phyloP scores from a whole-genome alignment of 768 basidiomycete species.

The Leucocoprinus sp. region DNA sequence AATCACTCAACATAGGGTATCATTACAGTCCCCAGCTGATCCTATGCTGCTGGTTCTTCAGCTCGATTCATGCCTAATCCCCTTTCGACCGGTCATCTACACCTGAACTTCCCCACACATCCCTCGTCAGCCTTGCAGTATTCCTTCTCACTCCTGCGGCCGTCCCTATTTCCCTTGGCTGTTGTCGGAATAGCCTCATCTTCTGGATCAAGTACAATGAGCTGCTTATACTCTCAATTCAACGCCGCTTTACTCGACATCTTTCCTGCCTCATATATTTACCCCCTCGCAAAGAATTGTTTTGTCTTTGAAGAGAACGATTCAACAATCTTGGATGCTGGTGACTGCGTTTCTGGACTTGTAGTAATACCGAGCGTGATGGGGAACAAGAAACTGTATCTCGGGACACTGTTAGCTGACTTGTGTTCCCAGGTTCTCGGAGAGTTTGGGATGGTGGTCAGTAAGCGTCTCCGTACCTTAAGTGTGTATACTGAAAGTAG shows the following conservation, averaged over 20 bases:
- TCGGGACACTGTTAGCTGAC: conserved; percentile 84
- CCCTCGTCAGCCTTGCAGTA: conserved; percentile 63
- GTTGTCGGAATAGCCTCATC: conserved; percentile 82
- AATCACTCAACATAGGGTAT: conserved; percentile 13
- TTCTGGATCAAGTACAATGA: conserved; percentile 43
- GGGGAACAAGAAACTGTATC: conserved; percentile 81
- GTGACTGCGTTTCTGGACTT: conserved; percentile 51
- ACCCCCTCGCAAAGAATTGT: conserved; percentile 74
- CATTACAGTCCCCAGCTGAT: conserved; percentile 8
- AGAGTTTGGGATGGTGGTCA: conserved; percentile 79
- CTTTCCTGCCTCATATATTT: conserved; percentile 59
- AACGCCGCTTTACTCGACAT: conserved; percentile 53
- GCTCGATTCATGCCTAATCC: conserved; percentile 79
- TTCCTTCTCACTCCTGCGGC: conserved; percentile 64
- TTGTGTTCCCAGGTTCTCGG: conserved; percentile 80
- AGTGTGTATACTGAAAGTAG: conserved; percentile 5
- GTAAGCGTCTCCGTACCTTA: conserved; percentile 20
- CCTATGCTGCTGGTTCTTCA: conserved; percentile 6
- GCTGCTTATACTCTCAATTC: conserved; percentile 56
- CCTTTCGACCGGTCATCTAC: conserved; percentile 70
- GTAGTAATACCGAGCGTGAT: conserved; percentile 78
- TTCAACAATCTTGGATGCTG: conserved; percentile 45
- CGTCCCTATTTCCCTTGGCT: conserved; percentile 78
- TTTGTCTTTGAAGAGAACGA: conserved; percentile 81
- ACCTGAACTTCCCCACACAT: conserved; percentile 71